Base-by-base conservation (phyloP, 2,329 filamentous ascomycete genomes). In the Cordyceps pruinosa region DNA sequence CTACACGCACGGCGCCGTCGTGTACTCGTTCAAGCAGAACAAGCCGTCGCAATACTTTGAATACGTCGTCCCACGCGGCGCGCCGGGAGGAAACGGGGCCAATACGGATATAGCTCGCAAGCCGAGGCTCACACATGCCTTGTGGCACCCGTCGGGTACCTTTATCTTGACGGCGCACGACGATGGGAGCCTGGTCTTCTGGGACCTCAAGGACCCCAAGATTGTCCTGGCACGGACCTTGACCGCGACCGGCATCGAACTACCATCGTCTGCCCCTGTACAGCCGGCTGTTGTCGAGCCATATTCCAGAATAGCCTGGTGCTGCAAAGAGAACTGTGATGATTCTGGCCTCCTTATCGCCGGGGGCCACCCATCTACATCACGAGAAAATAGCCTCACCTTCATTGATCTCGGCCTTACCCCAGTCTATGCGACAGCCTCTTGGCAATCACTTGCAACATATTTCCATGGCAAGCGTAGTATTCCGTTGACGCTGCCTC, bases 21-120 rank as follows among this genome's bases (percentile, higher is more conserved):
- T 94, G 59, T 99, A 95, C 72, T 95, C 90, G 3, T 95, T 99
- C 78, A 97, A 99, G 74, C 88, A 95, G 69, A 92, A 91, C 66
- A 81, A 86, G 59, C 79, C 90, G 0, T 75, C 85, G 47, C 87
- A 88, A 61, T 95, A 85, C 72, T 91, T 96, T 65, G 81, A 92
- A 62, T 97, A 97, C 70, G 80, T 87, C 58, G 71, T 97, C 3
- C 89, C 90, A 0, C 78, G 82, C 12, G 90, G 92, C 17, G 92
- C 93, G 4, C 88, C 89, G 0, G 93, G 93, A n/a, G 82, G 91
- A 73, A 88, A 90, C 66, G 82, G 85, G 28, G 73, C 80, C 39
- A 79, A 80, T 7, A 73, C 84, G 35, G 83, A 85, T 57, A 79
- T 80, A 15, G 69, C 81, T 59, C 84, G 92, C 51, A 83, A 79